Percentiles rank a stretch among this genome's conserved stretches.
Conservation (phyloP, 2,329 filamentous ascomycete species). For the Colletotrichum camelliae region DNA sequence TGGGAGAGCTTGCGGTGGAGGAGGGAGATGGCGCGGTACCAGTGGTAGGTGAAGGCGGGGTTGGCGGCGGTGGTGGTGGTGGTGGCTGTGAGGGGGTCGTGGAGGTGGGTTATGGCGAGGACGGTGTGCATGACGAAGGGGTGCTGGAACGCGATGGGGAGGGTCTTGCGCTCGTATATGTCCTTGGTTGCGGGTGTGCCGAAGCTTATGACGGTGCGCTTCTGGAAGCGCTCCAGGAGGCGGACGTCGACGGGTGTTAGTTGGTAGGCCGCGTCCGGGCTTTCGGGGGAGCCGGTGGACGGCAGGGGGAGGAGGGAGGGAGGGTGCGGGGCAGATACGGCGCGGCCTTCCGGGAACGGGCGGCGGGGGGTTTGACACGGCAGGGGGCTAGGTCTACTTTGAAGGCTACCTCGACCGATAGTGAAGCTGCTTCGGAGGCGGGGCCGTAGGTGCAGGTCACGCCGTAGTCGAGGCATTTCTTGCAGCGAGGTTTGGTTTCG, state of each 20-base stretch:
- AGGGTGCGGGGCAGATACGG: slow-evolving; percentile 12
- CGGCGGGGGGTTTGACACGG: background rate
- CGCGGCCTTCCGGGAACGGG: rapidly evolving
- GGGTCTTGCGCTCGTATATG: slow-evolving; percentile 39
- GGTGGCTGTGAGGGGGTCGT: slow-evolving; percentile 47
- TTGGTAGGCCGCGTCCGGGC: slow-evolving; percentile 34
- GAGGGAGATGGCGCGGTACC: slow-evolving; percentile 50
- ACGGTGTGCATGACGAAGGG: slow-evolving; percentile 61
- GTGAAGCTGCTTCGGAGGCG: slow-evolving; percentile 26
- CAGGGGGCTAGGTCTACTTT: background rate
- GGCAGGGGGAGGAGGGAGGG: slow-evolving; percentile 15
- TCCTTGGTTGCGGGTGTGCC: slow-evolving; percentile 34
- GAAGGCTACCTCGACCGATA: slow-evolving; percentile 1
- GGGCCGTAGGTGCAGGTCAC: slow-evolving; percentile 53
- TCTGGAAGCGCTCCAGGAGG: slow-evolving; percentile 46
- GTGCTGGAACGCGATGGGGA: slow-evolving; percentile 47
- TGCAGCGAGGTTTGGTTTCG: slow-evolving; percentile 53
- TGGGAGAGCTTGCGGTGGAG: slow-evolving; percentile 48
- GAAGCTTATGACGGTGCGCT: slow-evolving; percentile 45
- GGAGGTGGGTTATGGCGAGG: slow-evolving; percentile 56
- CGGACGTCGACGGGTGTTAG: slow-evolving; percentile 37
- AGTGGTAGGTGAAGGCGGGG: slow-evolving; percentile 47
- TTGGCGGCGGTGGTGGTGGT: slow-evolving; percentile 25
- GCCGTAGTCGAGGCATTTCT: slow-evolving; percentile 51
- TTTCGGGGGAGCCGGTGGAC: slow-evolving; percentile 2